A percentile compares a stretch with the other conserved stretches of the same genome.
phyloP scores from a whole-genome alignment of 352 stramenopile species.

The Nothophytophthora sp. region DNA sequence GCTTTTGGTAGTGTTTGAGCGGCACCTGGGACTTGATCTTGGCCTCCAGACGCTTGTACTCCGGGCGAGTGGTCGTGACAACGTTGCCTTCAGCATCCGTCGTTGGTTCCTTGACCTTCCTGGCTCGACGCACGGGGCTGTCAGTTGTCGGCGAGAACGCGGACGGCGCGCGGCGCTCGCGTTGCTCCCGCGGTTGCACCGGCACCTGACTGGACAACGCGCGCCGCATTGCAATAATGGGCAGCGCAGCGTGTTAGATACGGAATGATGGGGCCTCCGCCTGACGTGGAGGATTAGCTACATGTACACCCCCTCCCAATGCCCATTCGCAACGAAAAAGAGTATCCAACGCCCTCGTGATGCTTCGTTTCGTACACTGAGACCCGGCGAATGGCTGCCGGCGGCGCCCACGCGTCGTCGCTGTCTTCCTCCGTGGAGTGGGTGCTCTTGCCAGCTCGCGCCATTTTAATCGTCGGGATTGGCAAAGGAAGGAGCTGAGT shows the following conservation, averaged over 20 bases:
- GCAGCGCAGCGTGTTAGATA: too few species aligned
- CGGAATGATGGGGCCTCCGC: too few species aligned
- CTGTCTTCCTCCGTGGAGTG: conserved; percentile 12
- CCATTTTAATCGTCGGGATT: conserved; percentile 23
- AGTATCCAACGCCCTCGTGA: conserved; percentile 13
- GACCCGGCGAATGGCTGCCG: conserved; percentile 25
- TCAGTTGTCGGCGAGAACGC: conserved; percentile 26
- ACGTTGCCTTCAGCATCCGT: conserved; percentile 6
- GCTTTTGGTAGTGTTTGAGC: too few species aligned
- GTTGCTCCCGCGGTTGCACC: conserved; percentile 24
- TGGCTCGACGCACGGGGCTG: conserved; percentile 16
- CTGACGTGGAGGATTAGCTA: too few species aligned
- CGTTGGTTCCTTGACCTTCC: conserved; percentile 24
- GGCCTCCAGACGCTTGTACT: conserved; percentile 31
- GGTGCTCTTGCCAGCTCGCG: conserved; percentile 30
- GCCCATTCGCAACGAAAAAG: not conserved
- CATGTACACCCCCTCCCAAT: too few species aligned
- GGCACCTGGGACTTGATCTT: conserved; percentile 43
- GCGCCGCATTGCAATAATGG: conserved; percentile 4
- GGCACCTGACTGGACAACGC: too few species aligned
- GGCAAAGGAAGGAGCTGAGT: not conserved
- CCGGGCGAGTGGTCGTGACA: conserved; percentile 20
- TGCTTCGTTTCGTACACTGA: conserved; percentile 40
- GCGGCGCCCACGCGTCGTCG: conserved; percentile 24
- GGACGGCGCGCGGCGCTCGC: conserved; percentile 25